A percentile compares a stretch with the other conserved stretches of the same genome.
phyloP scores from a whole-genome alignment of 495 filamentous ascomycete genomes.

The Aeminium ludgeri region DNA sequence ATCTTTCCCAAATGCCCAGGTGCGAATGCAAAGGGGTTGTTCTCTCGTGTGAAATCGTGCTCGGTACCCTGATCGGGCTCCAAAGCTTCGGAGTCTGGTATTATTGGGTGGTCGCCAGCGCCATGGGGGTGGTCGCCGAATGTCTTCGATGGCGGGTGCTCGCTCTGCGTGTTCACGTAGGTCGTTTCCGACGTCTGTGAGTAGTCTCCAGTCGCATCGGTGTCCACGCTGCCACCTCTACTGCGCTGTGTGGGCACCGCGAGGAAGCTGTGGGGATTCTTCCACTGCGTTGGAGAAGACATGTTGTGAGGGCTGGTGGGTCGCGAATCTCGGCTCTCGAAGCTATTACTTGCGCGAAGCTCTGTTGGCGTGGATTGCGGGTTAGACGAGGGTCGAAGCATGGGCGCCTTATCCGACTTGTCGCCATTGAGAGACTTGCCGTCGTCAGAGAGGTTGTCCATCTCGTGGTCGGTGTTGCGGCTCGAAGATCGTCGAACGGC shows the following conservation, averaged over 20 bases:
- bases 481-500: constrained; percentile 36
- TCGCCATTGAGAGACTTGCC: constrained; percentile 9
- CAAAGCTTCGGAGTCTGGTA: constrained; percentile 42
- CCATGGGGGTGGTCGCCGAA: constrained; percentile 6
- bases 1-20: constrained; percentile 68
- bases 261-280: constrained; percentile 41
- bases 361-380: constrained; percentile 37
- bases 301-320: constrained; percentile 86
- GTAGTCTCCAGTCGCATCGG: constrained; percentile 31
- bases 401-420: constrained; percentile 13
- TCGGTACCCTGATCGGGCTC: constrained; percentile 55
- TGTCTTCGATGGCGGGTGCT: constrained; percentile 22
- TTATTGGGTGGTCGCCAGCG: constrained; percentile 16
- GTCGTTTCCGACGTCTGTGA: constrained; percentile 35
- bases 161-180: constrained; percentile 20
- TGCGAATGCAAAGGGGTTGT: constrained; percentile 70
- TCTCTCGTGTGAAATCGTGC: constrained; percentile 50
- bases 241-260: constrained; percentile 45
- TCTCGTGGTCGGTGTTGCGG: constrained; percentile 10
- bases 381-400: constrained; percentile 12
- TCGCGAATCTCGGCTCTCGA: constrained; percentile 58
- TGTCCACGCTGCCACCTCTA: constrained; percentile 49
- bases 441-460: constrained; percentile 17
- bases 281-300: constrained; percentile 44
- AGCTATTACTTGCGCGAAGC: constrained; percentile 42